Evolutionary conservation across 352 stramenopile species (phyloP).

Genomic region (Pythium brassicae): DNA sequence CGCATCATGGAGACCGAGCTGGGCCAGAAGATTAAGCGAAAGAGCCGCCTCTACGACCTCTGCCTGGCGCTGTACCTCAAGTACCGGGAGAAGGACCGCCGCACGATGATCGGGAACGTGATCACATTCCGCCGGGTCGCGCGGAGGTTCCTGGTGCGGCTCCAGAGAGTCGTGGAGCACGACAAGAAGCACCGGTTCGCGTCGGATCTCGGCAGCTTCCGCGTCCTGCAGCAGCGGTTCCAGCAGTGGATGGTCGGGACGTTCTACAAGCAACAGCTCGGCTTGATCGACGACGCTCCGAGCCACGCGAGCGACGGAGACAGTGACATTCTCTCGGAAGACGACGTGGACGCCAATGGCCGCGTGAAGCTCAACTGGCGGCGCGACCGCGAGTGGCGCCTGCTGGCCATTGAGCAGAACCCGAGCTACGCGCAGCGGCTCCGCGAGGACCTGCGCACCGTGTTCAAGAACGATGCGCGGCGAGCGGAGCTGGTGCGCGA

Average conservation of each 20-base stretch:
- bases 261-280: constrained; percentile 21
- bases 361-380: constrained; percentile 36
- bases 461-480: constrained; percentile 26
- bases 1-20: constrained; percentile 63
- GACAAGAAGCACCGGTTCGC: constrained; percentile 48
- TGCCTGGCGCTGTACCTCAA: constrained; percentile 51
- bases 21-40: constrained; percentile 47
- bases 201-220: constrained; percentile 43
- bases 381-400: constrained; percentile 44
- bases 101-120: constrained; percentile 49
- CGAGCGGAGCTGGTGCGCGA: constrained; percentile 28
- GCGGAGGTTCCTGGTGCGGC: constrained; percentile 23
- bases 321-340: constrained; percentile 2
- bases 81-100: constrained; percentile 48
- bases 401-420: constrained; percentile 34
- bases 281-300: neutral
- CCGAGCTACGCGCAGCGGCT: constrained; percentile 27
- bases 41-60: constrained; percentile 54
- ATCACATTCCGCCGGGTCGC: constrained; percentile 45
- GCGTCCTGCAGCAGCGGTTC: constrained; percentile 33
- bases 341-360: constrained; percentile 9
- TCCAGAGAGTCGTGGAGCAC: constrained; percentile 19
- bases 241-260: constrained; percentile 35
- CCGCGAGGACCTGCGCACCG: constrained; percentile 26
- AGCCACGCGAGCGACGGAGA: neutral